Conservation (phyloP, 768 basidiomycete species). For the Termitomyces sp. region DNA sequence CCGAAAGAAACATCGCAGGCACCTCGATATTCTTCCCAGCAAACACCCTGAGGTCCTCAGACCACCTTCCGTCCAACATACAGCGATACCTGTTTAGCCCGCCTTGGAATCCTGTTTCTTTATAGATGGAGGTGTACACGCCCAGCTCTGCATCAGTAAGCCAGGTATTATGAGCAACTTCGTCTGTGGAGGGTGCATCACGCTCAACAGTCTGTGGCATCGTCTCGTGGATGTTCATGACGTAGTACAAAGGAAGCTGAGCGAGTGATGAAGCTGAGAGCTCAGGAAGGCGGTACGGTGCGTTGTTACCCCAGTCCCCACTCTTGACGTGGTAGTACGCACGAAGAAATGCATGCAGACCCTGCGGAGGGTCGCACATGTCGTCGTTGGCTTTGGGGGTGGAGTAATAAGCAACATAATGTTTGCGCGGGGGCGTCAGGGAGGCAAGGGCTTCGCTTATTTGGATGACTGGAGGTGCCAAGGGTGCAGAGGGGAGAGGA, state of each 20-base stretch:
- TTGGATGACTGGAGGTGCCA: not conserved
- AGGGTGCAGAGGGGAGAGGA: slow-evolving; percentile 18
- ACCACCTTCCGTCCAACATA: slow-evolving; percentile 29
- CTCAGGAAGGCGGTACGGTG: slow-evolving; percentile 33
- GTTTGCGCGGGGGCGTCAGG: slow-evolving; percentile 51
- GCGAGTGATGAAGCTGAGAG: slow-evolving; percentile 32
- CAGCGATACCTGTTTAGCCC: slow-evolving; percentile 56
- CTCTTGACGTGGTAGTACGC: slow-evolving; percentile 59
- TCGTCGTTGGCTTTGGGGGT: slow-evolving; percentile 43
- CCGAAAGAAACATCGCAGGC: slow-evolving; percentile 57
- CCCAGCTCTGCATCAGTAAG: slow-evolving; percentile 43
- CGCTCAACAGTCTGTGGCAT: slow-evolving; percentile 48
- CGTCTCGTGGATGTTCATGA: slow-evolving; percentile 51
- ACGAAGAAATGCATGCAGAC: slow-evolving; percentile 45
- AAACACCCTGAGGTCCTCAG: slow-evolving; percentile 41
- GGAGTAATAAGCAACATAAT: slow-evolving; percentile 52
- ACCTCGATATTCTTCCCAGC: slow-evolving; percentile 42
- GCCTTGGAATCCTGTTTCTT: slow-evolving; percentile 54
- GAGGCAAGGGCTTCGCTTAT: slow-evolving; percentile 27
- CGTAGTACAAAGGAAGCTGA: slow-evolving; percentile 53
- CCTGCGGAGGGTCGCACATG: slow-evolving; percentile 39
- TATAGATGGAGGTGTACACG: slow-evolving; percentile 48
- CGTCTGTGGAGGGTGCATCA: slow-evolving; percentile 28
- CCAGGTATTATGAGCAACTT: slow-evolving; percentile 35
- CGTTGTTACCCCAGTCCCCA: slow-evolving; percentile 44